A percentile compares a stretch with the other conserved stretches of the same genome.
Evolutionary conservation across 192 early-diverging fungal genomes (phyloP).

Genomic region (Linderina pennispora): DNA sequence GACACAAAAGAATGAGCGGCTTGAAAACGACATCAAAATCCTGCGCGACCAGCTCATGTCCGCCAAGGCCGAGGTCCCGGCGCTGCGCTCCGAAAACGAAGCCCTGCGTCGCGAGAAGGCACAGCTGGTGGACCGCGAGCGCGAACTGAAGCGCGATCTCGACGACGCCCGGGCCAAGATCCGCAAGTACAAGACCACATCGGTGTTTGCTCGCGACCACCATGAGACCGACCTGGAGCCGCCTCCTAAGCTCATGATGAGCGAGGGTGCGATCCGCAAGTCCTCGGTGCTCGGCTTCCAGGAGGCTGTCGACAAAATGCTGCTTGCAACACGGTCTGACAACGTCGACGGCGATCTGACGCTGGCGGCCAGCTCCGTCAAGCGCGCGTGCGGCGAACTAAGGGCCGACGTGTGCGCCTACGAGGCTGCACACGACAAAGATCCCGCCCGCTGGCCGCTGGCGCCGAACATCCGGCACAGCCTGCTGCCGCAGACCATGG

Average conservation of each 20-base stretch:
- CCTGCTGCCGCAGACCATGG: slow-evolving; percentile 4
- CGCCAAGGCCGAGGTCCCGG: slow-evolving; percentile 34
- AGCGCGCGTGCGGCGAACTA: slow-evolving; percentile 76
- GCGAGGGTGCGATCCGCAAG: slow-evolving; percentile 66
- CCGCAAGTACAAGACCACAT: slow-evolving; percentile 51
- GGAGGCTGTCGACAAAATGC: slow-evolving; percentile 72
- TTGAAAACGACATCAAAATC: slow-evolving; percentile 39
- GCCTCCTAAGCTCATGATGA: slow-evolving; percentile 44
- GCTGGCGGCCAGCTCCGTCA: slow-evolving; percentile 72
- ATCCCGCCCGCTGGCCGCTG: slow-evolving; percentile 43
- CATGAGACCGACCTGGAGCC: slow-evolving; percentile 43
- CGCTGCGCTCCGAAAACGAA: slow-evolving; percentile 36
- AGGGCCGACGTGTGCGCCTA: slow-evolving; percentile 75
- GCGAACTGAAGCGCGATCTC: slow-evolving; percentile 46
- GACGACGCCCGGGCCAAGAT: slow-evolving; percentile 48
- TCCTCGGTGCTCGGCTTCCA: slow-evolving; percentile 69
- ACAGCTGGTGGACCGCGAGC: slow-evolving; percentile 29
- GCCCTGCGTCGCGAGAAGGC: slow-evolving; percentile 29
- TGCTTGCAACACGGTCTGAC: slow-evolving; percentile 69
- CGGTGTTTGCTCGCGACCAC: slow-evolving; percentile 45
- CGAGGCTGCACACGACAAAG: slow-evolving; percentile 33
- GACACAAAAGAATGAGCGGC: slow-evolving; percentile 43
- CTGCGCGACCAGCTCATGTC: slow-evolving; percentile 38
- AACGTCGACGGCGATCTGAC: slow-evolving; percentile 63
- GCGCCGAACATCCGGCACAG: slow-evolving; percentile 41